These are phyloP conservation scores for Aspergillus cejpii DNA, from an alignment of 2,329 filamentous ascomycete species.

Conservation along the genomic window DNA sequence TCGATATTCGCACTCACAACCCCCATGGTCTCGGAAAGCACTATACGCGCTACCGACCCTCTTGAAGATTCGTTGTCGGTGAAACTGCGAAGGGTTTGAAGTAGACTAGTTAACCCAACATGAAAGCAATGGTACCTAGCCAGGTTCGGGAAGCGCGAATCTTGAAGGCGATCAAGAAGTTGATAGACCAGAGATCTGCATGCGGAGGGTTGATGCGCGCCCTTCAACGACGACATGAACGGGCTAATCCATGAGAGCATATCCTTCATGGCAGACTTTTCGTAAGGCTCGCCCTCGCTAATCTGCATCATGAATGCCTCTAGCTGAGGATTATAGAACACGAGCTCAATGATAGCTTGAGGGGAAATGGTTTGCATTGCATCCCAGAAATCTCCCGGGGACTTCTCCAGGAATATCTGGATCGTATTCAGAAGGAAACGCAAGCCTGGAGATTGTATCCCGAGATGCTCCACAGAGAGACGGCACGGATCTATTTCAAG, in stretches of 20 bases:
- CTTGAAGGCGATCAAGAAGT: slow-evolving; percentile 56
- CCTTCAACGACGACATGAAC: slow-evolving; percentile 70
- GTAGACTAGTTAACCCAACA: slow-evolving; percentile 40
- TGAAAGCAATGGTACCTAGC: slow-evolving; percentile 44
- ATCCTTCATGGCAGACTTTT: slow-evolving; percentile 52
- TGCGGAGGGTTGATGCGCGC: slow-evolving; percentile 68
- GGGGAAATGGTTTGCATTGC: slow-evolving; percentile 75
- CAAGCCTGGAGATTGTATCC: slow-evolving; percentile 56
- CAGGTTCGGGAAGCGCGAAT: slow-evolving; percentile 35
- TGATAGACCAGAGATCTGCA: slow-evolving; percentile 72
- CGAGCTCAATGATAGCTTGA: slow-evolving; percentile 71
- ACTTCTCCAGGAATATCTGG: slow-evolving; percentile 64
- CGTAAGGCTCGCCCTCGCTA: slow-evolving; percentile 47
- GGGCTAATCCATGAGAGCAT: slow-evolving; percentile 71
- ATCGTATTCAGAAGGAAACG: slow-evolving; percentile 65
- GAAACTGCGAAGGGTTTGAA: slow-evolving; percentile 44
- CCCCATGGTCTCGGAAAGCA: slow-evolving; percentile 44
- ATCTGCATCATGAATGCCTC: slow-evolving; percentile 49
- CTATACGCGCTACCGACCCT: slow-evolving; percentile 43
- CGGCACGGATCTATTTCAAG: slow-evolving; percentile 65
- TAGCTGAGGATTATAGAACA: slow-evolving; percentile 67
- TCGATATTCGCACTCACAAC: slow-evolving; percentile 46
- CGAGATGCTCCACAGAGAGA: slow-evolving; percentile 59
- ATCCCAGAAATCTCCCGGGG: slow-evolving; percentile 78
- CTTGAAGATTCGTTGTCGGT: slow-evolving; percentile 42